Evolutionary conservation across 1,284 basidiomycete genomes (phyloP).

Genomic region (Pholiota adiposa): DNA sequence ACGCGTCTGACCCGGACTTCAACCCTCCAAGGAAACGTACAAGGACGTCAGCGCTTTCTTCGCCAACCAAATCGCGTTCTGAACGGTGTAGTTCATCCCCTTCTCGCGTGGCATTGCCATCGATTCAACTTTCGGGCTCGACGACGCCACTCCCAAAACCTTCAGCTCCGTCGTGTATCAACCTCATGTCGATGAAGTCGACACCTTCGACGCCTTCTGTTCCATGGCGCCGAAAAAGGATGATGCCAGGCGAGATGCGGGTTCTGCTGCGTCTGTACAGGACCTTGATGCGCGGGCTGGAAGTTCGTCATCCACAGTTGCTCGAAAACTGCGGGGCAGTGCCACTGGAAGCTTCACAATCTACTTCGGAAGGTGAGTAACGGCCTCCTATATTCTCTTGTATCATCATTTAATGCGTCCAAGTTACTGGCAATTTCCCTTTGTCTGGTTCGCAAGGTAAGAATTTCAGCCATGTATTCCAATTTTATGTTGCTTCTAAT

Average conservation of each 20-base stretch:
- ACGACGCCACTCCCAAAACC: background rate
- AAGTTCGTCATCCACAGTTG: constrained; percentile 12
- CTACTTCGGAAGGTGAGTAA: too few relatives aligned
- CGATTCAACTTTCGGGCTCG: background rate
- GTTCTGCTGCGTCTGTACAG: constrained; percentile 12
- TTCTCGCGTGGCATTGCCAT: background rate
- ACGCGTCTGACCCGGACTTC: constrained; percentile 9
- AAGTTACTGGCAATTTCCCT: too few relatives aligned
- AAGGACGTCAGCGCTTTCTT: constrained; percentile 16
- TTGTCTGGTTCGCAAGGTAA: too few relatives aligned
- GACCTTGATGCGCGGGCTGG: constrained; percentile 15
- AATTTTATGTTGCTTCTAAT: background rate
- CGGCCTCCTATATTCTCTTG: too few relatives aligned
- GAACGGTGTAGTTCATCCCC: constrained; percentile 1
- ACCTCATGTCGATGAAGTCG: background rate
- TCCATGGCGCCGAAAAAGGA: background rate
- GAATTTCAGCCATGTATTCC: background rate
- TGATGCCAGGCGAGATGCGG: background rate
- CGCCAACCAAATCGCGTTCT: background rate
- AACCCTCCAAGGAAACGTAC: constrained; percentile 18
- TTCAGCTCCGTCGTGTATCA: background rate
- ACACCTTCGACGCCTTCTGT: background rate
- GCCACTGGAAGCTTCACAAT: too few relatives aligned
- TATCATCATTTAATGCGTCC: too few relatives aligned
- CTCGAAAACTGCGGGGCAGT: too few relatives aligned